Conservation (phyloP, 2,329 filamentous ascomycete species). For the Monilinia polystroma region DNA sequence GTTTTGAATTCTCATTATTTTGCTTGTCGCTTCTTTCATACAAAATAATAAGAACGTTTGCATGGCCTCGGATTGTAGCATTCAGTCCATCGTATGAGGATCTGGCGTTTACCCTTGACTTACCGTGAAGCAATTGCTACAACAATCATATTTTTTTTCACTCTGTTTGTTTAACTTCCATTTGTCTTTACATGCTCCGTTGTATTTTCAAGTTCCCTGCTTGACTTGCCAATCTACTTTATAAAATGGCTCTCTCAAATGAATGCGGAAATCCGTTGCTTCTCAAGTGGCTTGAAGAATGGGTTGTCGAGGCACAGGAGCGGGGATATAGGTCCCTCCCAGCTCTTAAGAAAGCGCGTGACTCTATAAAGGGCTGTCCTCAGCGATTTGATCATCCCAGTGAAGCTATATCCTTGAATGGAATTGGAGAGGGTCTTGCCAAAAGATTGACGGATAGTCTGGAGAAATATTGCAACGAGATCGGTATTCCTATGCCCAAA, state of each 20-base stretch:
- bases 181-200: background rate
- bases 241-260: slow-evolving; percentile 11
- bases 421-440: slow-evolving; percentile 71
- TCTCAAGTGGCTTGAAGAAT: slow-evolving; percentile 73
- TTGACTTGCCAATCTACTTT: background rate
- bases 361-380: slow-evolving; percentile 74
- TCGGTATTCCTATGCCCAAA: slow-evolving; percentile 67
- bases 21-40: background rate
- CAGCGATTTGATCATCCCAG: slow-evolving; percentile 63
- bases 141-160: background rate
- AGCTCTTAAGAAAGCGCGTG: slow-evolving; percentile 57
- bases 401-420: slow-evolving; percentile 69
- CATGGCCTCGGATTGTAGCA: background rate
- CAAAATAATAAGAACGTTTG: background rate
- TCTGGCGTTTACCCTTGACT: background rate
- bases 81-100: background rate
- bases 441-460: slow-evolving; percentile 63
- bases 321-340: slow-evolving; percentile 63
- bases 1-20: background rate
- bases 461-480: slow-evolving; percentile 60
- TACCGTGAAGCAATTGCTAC: background rate
- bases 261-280: slow-evolving; percentile 62
- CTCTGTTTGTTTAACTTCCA: background rate
- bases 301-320: slow-evolving; percentile 67
- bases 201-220: background rate